These are phyloP conservation scores for Brassica rapa DNA, from an alignment of 345 rosid genomes.

Conservation along the genomic window DNA sequence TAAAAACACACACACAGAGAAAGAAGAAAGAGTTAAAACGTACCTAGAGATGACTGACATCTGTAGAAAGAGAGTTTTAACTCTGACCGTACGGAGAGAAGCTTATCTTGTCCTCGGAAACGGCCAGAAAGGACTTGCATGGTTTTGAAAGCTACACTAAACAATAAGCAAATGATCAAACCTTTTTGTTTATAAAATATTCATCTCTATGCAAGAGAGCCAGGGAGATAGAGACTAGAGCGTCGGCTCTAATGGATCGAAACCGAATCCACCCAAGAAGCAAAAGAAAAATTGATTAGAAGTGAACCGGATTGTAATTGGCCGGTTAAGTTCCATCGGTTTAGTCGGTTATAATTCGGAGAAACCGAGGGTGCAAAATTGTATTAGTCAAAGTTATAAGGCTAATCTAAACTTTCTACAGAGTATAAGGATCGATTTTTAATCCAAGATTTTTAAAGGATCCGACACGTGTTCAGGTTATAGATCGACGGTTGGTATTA, in stretches of 20 bases:
- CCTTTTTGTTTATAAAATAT: no score
- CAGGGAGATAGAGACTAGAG: conserved; percentile 62
- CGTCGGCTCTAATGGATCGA: conserved; percentile 33
- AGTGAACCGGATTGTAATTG: conserved; percentile 4
- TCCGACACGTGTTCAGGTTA: conserved; percentile 24
- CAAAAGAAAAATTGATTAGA: neutral
- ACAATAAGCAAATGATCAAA: conserved; percentile 18
- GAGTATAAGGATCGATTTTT: neutral
- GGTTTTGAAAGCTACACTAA: conserved; percentile 37
- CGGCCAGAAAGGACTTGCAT: conserved; percentile 39
- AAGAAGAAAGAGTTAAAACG: conserved; percentile 17
- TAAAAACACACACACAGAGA: conserved; percentile 17
- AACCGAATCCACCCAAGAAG: neutral
- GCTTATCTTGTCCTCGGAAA: conserved; percentile 37
- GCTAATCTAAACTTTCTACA: neutral
- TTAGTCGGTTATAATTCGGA: neutral
- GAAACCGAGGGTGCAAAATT: neutral
- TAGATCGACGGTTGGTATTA: conserved; percentile 24
- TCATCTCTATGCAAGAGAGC: conserved; percentile 47
- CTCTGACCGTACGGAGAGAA: conserved; percentile 35
- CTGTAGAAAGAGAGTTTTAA: conserved; percentile 23
- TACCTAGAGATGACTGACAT: conserved; percentile 36
- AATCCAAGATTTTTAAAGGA: neutral
- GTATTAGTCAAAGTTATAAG: neutral
- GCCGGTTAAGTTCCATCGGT: conserved; percentile 20